These are phyloP conservation scores for Eucalyptus tenuipes DNA, from an alignment of 345 rosid genomes.

Conservation along the genomic window DNA sequence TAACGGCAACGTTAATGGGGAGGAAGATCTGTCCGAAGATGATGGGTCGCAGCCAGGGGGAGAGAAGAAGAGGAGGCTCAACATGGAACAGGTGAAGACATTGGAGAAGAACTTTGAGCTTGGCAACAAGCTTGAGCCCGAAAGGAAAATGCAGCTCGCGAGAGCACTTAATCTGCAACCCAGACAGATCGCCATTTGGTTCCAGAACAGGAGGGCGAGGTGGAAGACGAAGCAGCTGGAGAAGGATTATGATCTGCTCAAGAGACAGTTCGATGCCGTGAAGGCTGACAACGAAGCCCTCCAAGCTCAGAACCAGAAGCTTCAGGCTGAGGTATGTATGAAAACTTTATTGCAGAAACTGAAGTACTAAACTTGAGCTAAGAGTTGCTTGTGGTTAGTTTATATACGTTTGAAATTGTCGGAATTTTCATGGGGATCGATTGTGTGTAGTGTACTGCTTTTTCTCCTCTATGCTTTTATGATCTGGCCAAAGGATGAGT, in stretches of 20 bases:
- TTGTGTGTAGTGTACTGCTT: neutral
- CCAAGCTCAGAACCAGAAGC: constrained; percentile 76
- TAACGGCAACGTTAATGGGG: constrained; percentile 31
- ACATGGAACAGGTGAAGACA: constrained; percentile 87
- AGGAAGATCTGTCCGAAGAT: constrained; percentile 83
- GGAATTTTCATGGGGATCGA: neutral
- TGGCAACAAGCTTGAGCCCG: constrained; percentile 97
- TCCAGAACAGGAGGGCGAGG: constrained; percentile 92
- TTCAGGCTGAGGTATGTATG: constrained; percentile 61
- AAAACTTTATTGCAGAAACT: neutral
- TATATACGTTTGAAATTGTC: neutral
- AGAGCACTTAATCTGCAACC: constrained; percentile 92
- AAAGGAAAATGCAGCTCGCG: constrained; percentile 96
- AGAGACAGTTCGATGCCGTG: constrained; percentile 60
- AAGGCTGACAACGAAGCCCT: constrained; percentile 79
- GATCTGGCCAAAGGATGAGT: neutral
- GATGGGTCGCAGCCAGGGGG: constrained; percentile 84
- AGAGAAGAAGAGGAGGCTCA: constrained; percentile 93
- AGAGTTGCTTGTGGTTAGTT: neutral
- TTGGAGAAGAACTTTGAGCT: constrained; percentile 92
- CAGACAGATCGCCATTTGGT: constrained; percentile 97
- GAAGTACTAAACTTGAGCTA: neutral
- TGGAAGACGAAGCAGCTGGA: constrained; percentile 98
- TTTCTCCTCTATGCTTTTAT: neutral
- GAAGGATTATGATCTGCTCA: constrained; percentile 86